Percentiles rank a stretch among this genome's conserved stretches.
phyloP scores from a whole-genome alignment of 2,329 filamentous ascomycete species.

The Trichophyton rubrum region DNA sequence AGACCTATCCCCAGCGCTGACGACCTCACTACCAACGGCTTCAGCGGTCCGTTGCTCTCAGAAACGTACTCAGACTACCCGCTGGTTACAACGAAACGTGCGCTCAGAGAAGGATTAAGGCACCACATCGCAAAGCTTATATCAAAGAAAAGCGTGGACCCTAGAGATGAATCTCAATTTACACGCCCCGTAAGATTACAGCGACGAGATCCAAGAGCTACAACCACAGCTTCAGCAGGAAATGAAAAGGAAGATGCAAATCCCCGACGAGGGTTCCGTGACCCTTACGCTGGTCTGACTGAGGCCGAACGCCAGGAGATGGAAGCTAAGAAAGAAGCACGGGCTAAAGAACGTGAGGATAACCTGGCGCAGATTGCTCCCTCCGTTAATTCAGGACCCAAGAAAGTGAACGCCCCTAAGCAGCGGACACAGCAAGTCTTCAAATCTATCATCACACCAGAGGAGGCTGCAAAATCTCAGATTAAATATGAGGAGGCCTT shows the following conservation, averaged over 20 bases:
- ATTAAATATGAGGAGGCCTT: constrained; percentile 84
- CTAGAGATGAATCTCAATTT: constrained; percentile 69
- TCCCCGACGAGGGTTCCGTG: constrained; percentile 43
- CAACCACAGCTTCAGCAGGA: constrained; percentile 36
- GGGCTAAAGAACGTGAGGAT: constrained; percentile 71
- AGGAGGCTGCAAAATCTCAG: constrained; percentile 55
- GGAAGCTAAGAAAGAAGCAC: constrained; percentile 55
- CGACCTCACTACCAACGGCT: constrained; percentile 29
- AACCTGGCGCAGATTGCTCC: constrained; percentile 91
- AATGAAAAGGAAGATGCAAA: constrained; percentile 23
- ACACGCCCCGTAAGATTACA: constrained; percentile 79
- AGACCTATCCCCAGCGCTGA: constrained; percentile 17
- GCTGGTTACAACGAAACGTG: constrained; percentile 70
- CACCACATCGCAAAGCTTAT: constrained; percentile 80
- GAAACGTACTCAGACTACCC: constrained; percentile 46
- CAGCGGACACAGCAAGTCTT: constrained; percentile 83
- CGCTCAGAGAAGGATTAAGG: constrained; percentile 64
- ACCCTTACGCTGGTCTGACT: constrained; percentile 42
- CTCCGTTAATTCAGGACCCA: constrained; percentile 54
- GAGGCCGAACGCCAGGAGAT: constrained; percentile 52
- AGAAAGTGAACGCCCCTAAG: constrained; percentile 51
- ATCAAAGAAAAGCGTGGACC: constrained; percentile 48
- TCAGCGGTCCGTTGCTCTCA: constrained; percentile 31
- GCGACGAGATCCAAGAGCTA: constrained; percentile 66
- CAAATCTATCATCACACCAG: constrained; percentile 59